Evolutionary conservation across 176 grass and related monocot genomes (phyloP), one percentile per base, ranked within the genome.

Genomic region (Chloris gayana): DNA sequence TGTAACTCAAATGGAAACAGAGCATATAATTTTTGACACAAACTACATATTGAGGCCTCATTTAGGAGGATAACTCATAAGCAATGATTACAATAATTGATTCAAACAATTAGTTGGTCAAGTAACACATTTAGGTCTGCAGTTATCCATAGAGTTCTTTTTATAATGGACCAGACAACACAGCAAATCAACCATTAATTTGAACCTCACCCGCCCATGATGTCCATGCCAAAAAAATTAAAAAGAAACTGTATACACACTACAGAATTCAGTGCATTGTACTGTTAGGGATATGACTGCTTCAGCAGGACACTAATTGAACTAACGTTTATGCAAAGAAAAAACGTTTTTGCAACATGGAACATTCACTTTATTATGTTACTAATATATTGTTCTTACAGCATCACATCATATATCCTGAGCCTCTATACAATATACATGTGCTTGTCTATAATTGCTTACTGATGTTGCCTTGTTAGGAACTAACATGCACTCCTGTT

Each of bases 291-390:
- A 79, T 56, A 37, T 15, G 8, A n/a, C 27, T 54, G 53, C 9
- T 57, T 80, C 76, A 79, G 14, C 14, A 80, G 9, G 34, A 38
- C 47, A 72, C 45, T 11, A 83, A 41, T 57, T 57, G 60, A 73
- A 66, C n/a, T 15, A 54, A 18, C 74, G 14, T 65, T 41, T 79
- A 3, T 66, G 21, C 79, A 56, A 56, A 56, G n/a, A n/a, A n/a
- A n/a, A n/a, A 54, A 18, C 74, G 14, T 65, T 41, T 79, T 35
- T 66, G 21, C 79, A 56, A 56, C 1, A 67, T 58, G 73, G 13
- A 57, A 21, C 25, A 66, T 30, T 41, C 4, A 14, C 7, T 26
- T 35, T 61, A 61, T 27, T 65, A 65, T 73, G 33, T 7, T 62
- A 79, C 6, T 73, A 51, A 19, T 4, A 46, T 57, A 21, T 6